Percentiles rank a stretch among this genome's conserved stretches.
phyloP scores from a whole-genome alignment of 225 moss, liverwort and hornwort species.

The Lunularia cruciata region DNA sequence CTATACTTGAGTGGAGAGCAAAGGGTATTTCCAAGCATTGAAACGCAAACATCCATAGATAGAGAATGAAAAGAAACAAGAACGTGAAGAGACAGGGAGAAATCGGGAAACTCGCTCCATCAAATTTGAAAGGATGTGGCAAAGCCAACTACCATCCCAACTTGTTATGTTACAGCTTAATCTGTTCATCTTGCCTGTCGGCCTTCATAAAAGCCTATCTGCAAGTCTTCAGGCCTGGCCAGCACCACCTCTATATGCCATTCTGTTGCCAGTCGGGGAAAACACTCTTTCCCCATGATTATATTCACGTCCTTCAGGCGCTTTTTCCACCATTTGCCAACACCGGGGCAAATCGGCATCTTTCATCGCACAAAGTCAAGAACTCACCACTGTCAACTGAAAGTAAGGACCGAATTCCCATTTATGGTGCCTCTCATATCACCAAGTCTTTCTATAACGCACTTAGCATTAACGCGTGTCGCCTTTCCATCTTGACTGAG shows the following conservation, averaged over 20 bases:
- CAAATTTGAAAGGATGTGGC: not conserved
- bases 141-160: conserved; percentile 8
- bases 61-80: no score
- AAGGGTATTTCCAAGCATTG: no score
- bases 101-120: conserved; percentile 8
- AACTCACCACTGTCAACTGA: not conserved
- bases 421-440: not conserved
- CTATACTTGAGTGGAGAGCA: no score
- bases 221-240: conserved; percentile 5
- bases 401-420: not conserved
- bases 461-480: not conserved
- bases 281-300: not conserved
- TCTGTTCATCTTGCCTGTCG: not conserved
- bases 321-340: not conserved
- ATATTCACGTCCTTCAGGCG: not conserved
- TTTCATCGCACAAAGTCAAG: not conserved
- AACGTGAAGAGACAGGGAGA: no score
- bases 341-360: not conserved
- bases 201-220: not conserved
- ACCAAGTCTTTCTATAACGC: conserved; percentile 6
- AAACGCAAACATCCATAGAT: no score
- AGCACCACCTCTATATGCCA: not conserved
- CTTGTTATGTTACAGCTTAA: conserved; percentile 20
- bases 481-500: not conserved
- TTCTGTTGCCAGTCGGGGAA: not conserved